Conservation (phyloP, 2,329 filamentous ascomycete species). For the Chrysoporthe puriensis region DNA sequence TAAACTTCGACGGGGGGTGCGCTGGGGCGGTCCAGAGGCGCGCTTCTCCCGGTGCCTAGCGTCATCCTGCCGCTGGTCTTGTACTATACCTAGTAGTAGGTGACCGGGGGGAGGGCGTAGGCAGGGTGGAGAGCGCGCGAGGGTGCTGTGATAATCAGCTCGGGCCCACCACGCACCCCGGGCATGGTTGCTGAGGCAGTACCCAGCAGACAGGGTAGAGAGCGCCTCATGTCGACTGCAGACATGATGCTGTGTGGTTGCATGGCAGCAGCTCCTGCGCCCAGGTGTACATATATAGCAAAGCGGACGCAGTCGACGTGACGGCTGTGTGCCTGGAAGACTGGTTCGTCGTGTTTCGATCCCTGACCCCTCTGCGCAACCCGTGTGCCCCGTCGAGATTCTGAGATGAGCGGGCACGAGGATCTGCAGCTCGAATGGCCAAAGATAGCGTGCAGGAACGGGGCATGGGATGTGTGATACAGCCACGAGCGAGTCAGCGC, state of each 20-base stretch:
- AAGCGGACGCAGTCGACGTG: constrained; percentile 19
- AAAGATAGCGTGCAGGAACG: constrained; percentile 10
- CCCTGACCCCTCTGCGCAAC: neutral
- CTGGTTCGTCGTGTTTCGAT: constrained; percentile 19
- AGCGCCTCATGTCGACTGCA: constrained; percentile 1
- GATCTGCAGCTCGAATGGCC: neutral
- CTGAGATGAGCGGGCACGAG: constrained; percentile 13
- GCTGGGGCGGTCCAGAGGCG: neutral
- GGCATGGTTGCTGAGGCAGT: neutral
- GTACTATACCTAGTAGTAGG: neutral
- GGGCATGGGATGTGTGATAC: neutral
- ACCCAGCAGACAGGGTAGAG: neutral
- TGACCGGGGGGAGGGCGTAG: neutral
- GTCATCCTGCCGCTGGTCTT: neutral
- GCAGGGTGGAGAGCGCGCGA: neutral
- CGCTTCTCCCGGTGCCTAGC: neutral
- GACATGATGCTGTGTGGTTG: constrained; percentile 1
- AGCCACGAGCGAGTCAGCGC: neutral
- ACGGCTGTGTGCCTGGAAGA: constrained; percentile 20
- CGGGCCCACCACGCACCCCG: constrained; percentile 16
- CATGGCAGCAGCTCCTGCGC: constrained; percentile 13
- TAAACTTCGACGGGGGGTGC: constrained; percentile 10
- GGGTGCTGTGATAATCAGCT: constrained; percentile 18
- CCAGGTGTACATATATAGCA: neutral
- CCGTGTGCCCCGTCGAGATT: constrained; percentile 13